Evolutionary conservation across 495 filamentous ascomycete species (phyloP), one percentile per base, ranked within the genome.

Genomic region (Podospora appendiculata): DNA sequence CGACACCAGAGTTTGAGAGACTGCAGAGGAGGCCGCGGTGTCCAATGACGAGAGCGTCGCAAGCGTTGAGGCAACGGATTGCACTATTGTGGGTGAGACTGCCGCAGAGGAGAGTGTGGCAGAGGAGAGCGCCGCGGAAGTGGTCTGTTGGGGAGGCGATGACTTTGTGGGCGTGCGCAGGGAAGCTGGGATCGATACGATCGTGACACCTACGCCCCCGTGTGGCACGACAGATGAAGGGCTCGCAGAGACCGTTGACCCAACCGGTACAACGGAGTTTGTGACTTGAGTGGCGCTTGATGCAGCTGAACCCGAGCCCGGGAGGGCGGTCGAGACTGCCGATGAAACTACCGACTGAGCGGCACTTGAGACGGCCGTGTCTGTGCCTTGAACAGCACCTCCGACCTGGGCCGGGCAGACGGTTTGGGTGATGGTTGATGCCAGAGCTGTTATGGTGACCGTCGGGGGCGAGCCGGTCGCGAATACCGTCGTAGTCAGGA

Each of bases 371-470:
- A 13, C 10, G 10, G 36, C 36, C 13, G 13, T 13, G 10, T 38
- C 13, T 10, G 36, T 38, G 32, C 45, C 50, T 25, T 41, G 43
- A 48, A 48, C 55, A 39, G 51, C 63, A 18, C 47, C 55, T 16
- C 56, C 32, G 36, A 54, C 60, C 32, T 54, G 47, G 6, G 54
- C 54, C 3, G 55, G 51, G 45, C 52, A 63, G 14, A 64, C 51
- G 0, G 58, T 63, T 47, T 66, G 62, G 25, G 73, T 74, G 14
- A 73, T 52, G n/a, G 70, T 74, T 8, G 61, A 61, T 12, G 68
- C 66, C 16, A 70, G 56, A 1, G 68, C 70, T 3, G 71, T 74
- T 53, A 71, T 61, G 42, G 71, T 76, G 34, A 70, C 61, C 10
- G 71, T 72, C 8, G 63, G 59, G 32, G 59, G 56, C 17, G 48